These are phyloP conservation scores for Globisporangium sylvaticum DNA, from an alignment of 352 stramenopile species.

Conservation along the genomic window DNA sequence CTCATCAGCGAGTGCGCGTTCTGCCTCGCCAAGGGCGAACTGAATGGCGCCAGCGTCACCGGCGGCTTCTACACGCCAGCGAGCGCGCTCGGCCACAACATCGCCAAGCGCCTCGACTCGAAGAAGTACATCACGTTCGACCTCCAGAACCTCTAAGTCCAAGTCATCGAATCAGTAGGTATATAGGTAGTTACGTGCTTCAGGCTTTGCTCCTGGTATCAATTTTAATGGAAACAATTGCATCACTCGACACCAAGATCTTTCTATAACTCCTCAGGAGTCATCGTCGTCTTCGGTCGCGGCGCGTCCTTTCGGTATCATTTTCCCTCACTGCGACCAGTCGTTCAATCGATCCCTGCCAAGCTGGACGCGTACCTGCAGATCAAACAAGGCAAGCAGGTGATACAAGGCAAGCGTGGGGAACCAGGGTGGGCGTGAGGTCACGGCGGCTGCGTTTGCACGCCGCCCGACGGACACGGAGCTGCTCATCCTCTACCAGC, in stretches of 20 bases:
- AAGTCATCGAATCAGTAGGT: not conserved
- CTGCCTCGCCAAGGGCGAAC: constrained; percentile 50
- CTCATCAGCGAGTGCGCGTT: constrained; percentile 60
- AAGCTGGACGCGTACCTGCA: not conserved
- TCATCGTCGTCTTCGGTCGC: not conserved
- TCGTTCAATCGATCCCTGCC: not conserved
- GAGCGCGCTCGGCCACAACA: constrained; percentile 50
- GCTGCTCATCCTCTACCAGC: constrained; percentile 55
- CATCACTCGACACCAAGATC: not conserved
- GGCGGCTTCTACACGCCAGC: constrained; percentile 63
- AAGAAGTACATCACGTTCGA: constrained; percentile 60
- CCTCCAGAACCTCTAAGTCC: constrained; percentile 18
- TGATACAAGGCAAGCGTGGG: constrained; percentile 29
- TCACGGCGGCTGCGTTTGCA: constrained; percentile 35
- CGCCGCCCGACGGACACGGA: constrained; percentile 53
- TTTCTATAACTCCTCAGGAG: not conserved
- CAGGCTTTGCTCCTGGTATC: too few species aligned
- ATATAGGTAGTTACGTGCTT: not conserved
- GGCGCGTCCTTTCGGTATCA: not conserved
- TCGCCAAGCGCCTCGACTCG: constrained; percentile 41
- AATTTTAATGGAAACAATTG: too few species aligned
- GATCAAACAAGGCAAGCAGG: too few species aligned
- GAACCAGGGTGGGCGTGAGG: constrained; percentile 29
- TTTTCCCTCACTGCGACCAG: not conserved
- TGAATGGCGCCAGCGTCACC: constrained; percentile 14